Conservation (phyloP, 352 stramenopile species). For the Pythium sukuiense region DNA sequence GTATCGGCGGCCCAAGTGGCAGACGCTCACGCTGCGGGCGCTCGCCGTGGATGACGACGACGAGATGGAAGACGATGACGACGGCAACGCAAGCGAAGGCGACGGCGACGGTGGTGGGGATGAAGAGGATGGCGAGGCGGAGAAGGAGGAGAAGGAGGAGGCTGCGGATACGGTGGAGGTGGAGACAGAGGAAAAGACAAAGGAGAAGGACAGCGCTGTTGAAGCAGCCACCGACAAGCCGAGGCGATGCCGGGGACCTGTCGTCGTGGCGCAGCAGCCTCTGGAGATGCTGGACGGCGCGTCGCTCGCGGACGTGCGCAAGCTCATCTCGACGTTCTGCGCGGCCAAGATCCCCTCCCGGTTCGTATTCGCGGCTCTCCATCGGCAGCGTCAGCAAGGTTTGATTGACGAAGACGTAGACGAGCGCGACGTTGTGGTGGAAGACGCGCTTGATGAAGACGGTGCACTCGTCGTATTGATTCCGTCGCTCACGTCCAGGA, state of each 20-base stretch:
- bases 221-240: neutral
- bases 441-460: slow-evolving; percentile 17
- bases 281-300: slow-evolving; percentile 30
- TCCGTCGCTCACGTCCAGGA: neutral
- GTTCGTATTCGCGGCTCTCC: slow-evolving; percentile 27
- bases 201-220: neutral
- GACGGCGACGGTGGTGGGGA: neutral
- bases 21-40: slow-evolving; percentile 8
- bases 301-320: slow-evolving; percentile 31
- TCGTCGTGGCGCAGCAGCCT: slow-evolving; percentile 16
- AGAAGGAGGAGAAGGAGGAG: neutral
- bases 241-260: neutral
- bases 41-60: slow-evolving; percentile 6
- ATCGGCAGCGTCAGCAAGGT: slow-evolving; percentile 4
- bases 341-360: slow-evolving; percentile 16
- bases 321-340: slow-evolving; percentile 32
- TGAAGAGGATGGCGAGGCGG: neutral
- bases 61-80: slow-evolving; percentile 1
- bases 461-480: slow-evolving; percentile 16
- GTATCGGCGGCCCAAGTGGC: slow-evolving; percentile 22
- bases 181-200: neutral
- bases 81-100: neutral
- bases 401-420: neutral
- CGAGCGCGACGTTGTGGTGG: slow-evolving; percentile 9
- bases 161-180: neutral